Evolutionary conservation across 106 monocot species (phyloP).

Genomic region (Dactylorhiza incarnata): DNA sequence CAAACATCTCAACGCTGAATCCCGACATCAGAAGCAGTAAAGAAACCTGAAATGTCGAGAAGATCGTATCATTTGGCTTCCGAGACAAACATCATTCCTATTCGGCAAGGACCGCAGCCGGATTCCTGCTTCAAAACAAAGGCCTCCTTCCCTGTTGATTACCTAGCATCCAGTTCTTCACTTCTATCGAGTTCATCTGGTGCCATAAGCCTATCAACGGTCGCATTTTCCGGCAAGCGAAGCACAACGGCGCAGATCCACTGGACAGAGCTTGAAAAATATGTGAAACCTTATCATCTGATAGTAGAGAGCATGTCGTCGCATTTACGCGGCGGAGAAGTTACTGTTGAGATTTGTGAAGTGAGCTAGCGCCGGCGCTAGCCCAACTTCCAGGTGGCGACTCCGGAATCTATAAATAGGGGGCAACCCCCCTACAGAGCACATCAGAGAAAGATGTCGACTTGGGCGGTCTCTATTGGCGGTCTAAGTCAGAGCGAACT

Average conservation of each 20-base stretch:
- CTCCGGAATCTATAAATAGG: too few species aligned
- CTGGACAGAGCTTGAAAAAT: not conserved
- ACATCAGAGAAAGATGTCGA: too few species aligned
- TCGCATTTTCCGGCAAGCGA: slow-evolving; percentile 1
- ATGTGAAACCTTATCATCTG: not conserved
- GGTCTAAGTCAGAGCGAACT: too few species aligned
- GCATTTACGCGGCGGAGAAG: too few species aligned
- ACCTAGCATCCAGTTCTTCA: not conserved
- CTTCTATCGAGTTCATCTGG: not conserved
- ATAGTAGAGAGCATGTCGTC: too few species aligned
- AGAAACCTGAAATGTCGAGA: not conserved
- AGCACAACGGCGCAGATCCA: slow-evolving; percentile 4
- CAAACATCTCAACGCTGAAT: not conserved
- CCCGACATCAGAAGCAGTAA: not conserved
- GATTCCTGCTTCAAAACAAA: not conserved
- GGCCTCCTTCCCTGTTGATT: not conserved
- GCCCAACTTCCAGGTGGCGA: too few species aligned
- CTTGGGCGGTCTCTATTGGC: too few species aligned
- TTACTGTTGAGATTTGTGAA: too few species aligned
- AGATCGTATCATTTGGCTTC: not conserved
- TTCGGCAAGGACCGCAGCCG: not conserved
- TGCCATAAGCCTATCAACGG: not conserved
- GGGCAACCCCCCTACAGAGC: too few species aligned
- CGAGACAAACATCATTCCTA: slow-evolving; percentile 5
- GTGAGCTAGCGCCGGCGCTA: too few species aligned